These are phyloP conservation scores for Ajuga reptans DNA, from an alignment of 305 asterid species.

Conservation along the genomic window DNA sequence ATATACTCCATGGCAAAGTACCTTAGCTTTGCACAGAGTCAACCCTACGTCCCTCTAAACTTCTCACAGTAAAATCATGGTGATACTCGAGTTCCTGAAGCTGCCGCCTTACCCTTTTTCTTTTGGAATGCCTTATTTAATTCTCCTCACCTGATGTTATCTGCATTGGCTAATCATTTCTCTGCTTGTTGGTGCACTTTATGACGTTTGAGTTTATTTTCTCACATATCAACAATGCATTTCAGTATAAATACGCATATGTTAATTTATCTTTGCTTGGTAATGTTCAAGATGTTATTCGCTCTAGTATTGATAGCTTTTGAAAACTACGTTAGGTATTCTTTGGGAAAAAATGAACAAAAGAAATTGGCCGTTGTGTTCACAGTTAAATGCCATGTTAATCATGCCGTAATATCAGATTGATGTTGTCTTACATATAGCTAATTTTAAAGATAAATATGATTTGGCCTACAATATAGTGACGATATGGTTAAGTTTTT, in stretches of 20 bases:
- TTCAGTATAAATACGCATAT: background rate
- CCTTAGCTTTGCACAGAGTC: background rate
- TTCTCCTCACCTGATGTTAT: background rate
- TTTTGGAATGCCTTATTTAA: background rate
- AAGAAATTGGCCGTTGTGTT: background rate
- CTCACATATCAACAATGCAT: background rate
- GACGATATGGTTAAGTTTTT: background rate
- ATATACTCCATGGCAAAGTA: conserved; percentile 7
- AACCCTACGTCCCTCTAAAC: background rate
- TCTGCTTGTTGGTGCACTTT: background rate
- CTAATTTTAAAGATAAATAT: background rate
- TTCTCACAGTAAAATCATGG: background rate
- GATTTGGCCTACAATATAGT: conserved; percentile 7
- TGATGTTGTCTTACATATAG: background rate
- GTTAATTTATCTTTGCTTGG: background rate
- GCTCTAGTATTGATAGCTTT: background rate
- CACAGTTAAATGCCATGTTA: background rate
- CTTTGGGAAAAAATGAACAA: too few species aligned
- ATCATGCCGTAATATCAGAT: background rate
- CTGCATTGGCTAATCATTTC: background rate
- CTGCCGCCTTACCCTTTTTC: background rate
- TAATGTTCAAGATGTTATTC: background rate
- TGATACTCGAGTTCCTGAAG: background rate
- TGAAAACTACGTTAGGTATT: background rate
- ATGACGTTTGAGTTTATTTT: background rate